Conservation (phyloP, 202 grass and related monocot genomes). For the Elaeis oleifera region DNA sequence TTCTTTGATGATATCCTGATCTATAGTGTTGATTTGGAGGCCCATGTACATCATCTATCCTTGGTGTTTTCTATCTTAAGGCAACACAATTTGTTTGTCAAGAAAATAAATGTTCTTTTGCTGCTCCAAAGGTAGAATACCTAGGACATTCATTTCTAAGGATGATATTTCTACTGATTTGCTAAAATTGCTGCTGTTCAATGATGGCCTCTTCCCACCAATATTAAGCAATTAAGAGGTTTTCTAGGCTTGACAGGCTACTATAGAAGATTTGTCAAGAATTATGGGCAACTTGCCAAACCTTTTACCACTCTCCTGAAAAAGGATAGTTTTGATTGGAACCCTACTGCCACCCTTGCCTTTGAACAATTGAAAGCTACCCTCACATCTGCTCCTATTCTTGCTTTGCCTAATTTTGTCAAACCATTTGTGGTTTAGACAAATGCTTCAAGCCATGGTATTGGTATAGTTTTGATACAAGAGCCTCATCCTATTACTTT, state of each 20-base stretch:
- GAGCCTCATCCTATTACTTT: neutral
- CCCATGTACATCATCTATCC: neutral
- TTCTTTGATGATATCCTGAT: slow-evolving; percentile 1
- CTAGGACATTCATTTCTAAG: neutral
- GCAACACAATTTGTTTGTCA: neutral
- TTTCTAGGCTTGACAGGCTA: too few species aligned
- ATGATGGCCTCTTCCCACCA: neutral
- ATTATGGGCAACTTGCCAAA: neutral
- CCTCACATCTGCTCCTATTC: neutral
- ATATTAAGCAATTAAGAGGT: neutral
- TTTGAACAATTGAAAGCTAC: neutral
- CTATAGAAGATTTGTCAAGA: neutral
- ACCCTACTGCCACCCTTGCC: neutral
- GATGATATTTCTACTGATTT: neutral
- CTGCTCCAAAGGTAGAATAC: neutral
- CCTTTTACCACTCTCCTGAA: neutral
- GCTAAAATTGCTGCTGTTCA: neutral
- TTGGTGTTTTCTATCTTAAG: neutral
- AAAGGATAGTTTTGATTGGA: neutral
- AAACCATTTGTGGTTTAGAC: neutral
- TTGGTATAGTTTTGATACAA: too few species aligned
- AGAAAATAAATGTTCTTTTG: neutral
- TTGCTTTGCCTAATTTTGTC: neutral
- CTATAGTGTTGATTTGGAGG: neutral
- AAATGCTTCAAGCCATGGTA: neutral